Evolutionary conservation across 179 eudicot species (phyloP), one percentile per base, ranked within the genome.

Genomic region (Silene coronaria): DNA sequence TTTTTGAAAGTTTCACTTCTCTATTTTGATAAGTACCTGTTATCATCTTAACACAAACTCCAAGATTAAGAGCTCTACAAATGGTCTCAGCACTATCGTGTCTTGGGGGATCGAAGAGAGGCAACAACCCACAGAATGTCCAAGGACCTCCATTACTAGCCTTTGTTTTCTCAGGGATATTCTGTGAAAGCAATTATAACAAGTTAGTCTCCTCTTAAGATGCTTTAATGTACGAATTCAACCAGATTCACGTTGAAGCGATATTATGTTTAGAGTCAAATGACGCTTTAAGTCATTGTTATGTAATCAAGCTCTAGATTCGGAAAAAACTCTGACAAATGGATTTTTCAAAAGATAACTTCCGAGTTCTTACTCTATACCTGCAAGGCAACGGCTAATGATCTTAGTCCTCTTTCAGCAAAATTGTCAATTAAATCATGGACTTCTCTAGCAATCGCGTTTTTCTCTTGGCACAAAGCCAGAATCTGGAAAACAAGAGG

Each of bases 31-130:
- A 53, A 22, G 53, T 79, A 88, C 94, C 93, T 63, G 94, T 89
- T 76, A 89, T 89, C 94, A 91, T 91, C 83, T 91, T 91, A 22
- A 91, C 93, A 83, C 82, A 79, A 68, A 91, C 97, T 38, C 97
- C 97, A 69, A 91, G 91, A 62, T 91, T 79, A 63, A 89, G 93
- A 36, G 91, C 90, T 82, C 88, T 82, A 71, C 86, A 87, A 26
- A 90, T 90, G 60, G 96, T 89, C 82, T 90, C 96, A 34, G 96
- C 92, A 77, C 96, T 91, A 73, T 91, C 93, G 78, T 87, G 93
- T 65, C 93, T 86, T 46, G 97, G 94, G 38, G 94, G 97, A 84
- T 91, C 97, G 76, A 89, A 91, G 76, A 91, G 86, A 32, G 97
- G 90, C 77, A 91, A 74, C 77, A 91, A 79, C 45, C 91, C 97